Evolutionary conservation across 1,284 basidiomycete species (phyloP).

Genomic region (Phlebopus sp.): DNA sequence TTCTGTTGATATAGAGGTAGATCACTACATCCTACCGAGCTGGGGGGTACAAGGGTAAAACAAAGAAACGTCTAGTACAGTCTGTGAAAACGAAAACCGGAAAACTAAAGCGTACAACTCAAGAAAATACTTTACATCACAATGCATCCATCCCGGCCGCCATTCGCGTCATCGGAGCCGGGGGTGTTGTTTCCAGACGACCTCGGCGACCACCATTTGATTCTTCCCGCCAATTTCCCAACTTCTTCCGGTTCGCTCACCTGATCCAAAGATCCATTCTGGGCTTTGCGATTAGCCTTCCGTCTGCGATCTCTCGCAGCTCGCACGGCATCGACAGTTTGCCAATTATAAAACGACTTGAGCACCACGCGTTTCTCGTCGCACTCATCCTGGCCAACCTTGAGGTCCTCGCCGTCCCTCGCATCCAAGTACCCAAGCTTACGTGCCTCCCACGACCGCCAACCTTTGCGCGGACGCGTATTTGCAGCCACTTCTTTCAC

Average conservation of each 20-base stretch:
- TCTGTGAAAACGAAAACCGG: background rate
- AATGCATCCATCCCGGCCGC: constrained; percentile 42
- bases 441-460: constrained; percentile 65
- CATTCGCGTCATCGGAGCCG: constrained; percentile 26
- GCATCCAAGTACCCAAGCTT: constrained; percentile 66
- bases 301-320: constrained; percentile 60
- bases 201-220: constrained; percentile 25
- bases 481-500: constrained; percentile 54
- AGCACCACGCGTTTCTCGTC: constrained; percentile 68
- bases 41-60: constrained; percentile 14
- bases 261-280: constrained; percentile 35
- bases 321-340: constrained; percentile 72
- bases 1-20: constrained; percentile 14
- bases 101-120: constrained; percentile 23
- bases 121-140: constrained; percentile 39
- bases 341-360: constrained; percentile 87
- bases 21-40: constrained; percentile 11
- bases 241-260: constrained; percentile 24
- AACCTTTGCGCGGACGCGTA: constrained; percentile 71
- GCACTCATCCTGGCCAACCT: constrained; percentile 73
- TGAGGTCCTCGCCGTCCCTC: constrained; percentile 59
- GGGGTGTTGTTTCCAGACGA: constrained; percentile 26
- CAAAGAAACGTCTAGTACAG: constrained; percentile 15
- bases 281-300: constrained; percentile 43
- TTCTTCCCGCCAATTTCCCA: constrained; percentile 12